Percentiles rank a stretch among this genome's conserved stretches.
These are phyloP conservation scores for Stachybotrys echinatus DNA, from an alignment of 2,329 filamentous ascomycete genomes.

Conservation along the genomic window DNA sequence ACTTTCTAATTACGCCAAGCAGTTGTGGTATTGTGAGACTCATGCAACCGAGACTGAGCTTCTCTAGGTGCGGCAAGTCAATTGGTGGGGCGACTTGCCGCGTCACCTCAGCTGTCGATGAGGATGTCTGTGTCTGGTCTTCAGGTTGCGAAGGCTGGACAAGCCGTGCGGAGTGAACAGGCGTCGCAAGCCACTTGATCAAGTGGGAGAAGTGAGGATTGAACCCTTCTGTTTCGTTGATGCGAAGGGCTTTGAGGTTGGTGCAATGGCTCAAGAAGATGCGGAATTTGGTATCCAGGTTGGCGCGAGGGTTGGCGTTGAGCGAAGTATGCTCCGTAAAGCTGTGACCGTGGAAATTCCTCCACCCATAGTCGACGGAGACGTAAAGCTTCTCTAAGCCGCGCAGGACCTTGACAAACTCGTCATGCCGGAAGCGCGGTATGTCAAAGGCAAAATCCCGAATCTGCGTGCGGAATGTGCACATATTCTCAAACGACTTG, in stretches of 20 bases:
- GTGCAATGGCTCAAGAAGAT: constrained; percentile 16
- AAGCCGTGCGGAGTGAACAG: constrained; percentile 1
- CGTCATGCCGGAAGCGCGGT: constrained; percentile 28
- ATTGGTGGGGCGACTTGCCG: constrained; percentile 13
- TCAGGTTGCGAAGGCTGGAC: background rate
- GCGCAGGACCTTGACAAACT: constrained; percentile 34
- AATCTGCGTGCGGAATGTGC: constrained; percentile 26
- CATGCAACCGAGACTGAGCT: constrained; percentile 39
- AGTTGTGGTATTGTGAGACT: constrained; percentile 21
- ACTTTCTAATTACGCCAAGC: constrained; percentile 31
- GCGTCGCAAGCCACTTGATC: constrained; percentile 31
- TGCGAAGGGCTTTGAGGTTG: constrained; percentile 45
- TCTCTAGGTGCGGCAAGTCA: constrained; percentile 26
- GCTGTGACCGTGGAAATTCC: background rate
- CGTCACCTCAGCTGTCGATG: background rate
- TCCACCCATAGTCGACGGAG: constrained; percentile 15
- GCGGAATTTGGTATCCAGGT: constrained; percentile 12
- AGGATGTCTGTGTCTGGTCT: background rate
- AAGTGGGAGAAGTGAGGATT: constrained; percentile 18
- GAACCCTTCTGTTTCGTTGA: constrained; percentile 31
- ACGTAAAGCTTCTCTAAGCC: constrained; percentile 39
- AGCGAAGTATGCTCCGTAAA: constrained; percentile 1
- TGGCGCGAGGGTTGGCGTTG: background rate
- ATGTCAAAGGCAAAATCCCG: constrained; percentile 40
- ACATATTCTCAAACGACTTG: constrained; percentile 41